Percentiles rank a stretch among this genome's conserved stretches.
These are phyloP conservation scores for Saitoella complicata DNA, from an alignment of 805 yeast species.

Conservation along the genomic window DNA sequence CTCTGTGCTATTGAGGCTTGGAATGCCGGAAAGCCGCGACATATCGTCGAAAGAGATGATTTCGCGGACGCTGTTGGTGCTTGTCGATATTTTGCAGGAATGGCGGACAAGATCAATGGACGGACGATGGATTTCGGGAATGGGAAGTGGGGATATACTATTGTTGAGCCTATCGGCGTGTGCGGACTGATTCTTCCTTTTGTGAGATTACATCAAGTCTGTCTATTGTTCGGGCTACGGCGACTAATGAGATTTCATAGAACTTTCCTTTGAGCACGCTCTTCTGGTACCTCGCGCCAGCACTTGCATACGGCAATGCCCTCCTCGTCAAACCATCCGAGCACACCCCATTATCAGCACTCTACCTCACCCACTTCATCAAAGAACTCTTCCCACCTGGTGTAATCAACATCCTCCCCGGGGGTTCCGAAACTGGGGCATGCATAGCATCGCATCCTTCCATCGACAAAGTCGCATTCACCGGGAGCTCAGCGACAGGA, in stretches of 20 bases:
- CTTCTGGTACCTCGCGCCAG: conserved; percentile 91
- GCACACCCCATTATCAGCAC: conserved; percentile 78
- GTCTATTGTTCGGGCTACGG: no score
- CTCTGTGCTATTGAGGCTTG: conserved; percentile 69
- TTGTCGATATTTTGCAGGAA: conserved; percentile 76
- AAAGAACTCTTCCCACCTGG: conserved; percentile 54
- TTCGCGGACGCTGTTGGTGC: conserved; percentile 51
- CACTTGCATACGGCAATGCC: conserved; percentile 79
- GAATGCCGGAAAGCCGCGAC: conserved; percentile 72
- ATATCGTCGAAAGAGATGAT: conserved; percentile 45
- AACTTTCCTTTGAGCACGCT: conserved; percentile 90
- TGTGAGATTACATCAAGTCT: no score
- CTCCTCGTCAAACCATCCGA: conserved; percentile 82
- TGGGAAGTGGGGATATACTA: conserved; percentile 59
- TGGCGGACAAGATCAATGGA: conserved; percentile 78
- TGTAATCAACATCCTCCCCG: conserved; percentile 52
- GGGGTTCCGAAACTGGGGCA: conserved; percentile 56
- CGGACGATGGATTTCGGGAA: conserved; percentile 57
- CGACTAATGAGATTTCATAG: conserved; percentile 36
- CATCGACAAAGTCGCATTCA: conserved; percentile 76
- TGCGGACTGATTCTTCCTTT: conserved; percentile 76
- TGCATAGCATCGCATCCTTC: conserved; percentile 44
- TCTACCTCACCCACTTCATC: conserved; percentile 51
- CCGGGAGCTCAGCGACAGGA: conserved; percentile 87
- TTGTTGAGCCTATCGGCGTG: conserved; percentile 84